Base-by-base conservation (phyloP, 73 alveolate genomes). In the Uronychia binucleata region DNA sequence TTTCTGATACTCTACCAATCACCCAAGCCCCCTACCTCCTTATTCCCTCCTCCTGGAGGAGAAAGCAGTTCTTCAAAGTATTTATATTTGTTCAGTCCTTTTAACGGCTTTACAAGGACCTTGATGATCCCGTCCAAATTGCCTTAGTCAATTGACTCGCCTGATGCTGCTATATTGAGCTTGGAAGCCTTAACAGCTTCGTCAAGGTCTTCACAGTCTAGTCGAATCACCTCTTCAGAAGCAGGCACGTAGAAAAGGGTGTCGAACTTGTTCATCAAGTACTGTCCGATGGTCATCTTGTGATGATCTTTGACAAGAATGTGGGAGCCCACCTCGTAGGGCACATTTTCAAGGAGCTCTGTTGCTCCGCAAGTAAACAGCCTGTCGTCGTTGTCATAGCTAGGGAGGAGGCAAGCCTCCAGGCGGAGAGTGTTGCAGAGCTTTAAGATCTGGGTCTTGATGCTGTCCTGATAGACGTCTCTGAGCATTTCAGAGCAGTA, bases 401-500 rank as follows among this genome's bases (percentile, higher is more conserved):
- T 26, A 13, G 91, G 91, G 30, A 85, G 78, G n/a, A 85, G 31
- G 27, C 75, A 32, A 13, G 57, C 0, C 79, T 31, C 58, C 0
- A 77, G 1, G 30, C 86, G 8, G 27, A 85, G 57, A 0, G 76
- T 1, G 74, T 57, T 57, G 1, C 58, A 32, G 0, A 81, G 33
- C 34, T 74, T 34, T 29, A 82, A 28, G 11, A 32, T 35, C 60
- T 88, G 85, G 26, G 75, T 77, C 46, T 83, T 82, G 11, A 88
- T 28, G 28, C 91, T 77, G 33, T 88, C 94, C 35, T 88, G 78
- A 77, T 88, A 88, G 25, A 58, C 91, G 28, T 88, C 94, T 84
- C 94, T 82, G 30, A 88, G 81, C 26, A 88, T 74, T 60, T 88
- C 94, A 27, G 60, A 75, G 78, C 94, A 88, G 67, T 88, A 88